These are phyloP conservation scores for Plasmodium knowlesi DNA, from an alignment of 169 alveolate genomes.

Conservation along the genomic window DNA sequence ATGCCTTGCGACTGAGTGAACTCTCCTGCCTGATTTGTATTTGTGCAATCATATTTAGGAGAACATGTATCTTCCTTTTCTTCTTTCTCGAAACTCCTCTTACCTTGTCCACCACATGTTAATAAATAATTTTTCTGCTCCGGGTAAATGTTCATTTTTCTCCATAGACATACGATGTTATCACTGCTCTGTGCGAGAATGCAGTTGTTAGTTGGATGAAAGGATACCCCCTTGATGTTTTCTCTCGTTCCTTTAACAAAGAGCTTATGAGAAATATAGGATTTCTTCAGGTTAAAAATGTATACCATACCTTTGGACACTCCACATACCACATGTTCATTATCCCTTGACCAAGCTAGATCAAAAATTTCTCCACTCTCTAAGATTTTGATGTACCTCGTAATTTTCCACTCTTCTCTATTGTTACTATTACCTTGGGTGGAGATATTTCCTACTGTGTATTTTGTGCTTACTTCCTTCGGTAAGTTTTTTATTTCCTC, in stretches of 20 bases:
- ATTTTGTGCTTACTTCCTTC: not conserved
- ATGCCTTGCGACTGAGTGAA: not conserved
- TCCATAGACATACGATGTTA: conserved; percentile 56
- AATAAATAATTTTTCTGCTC: not conserved
- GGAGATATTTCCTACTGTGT: not conserved
- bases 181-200: conserved; percentile 70
- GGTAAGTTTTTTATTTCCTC: not conserved
- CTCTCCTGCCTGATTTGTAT: not conserved
- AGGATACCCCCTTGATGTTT: conserved; percentile 64
- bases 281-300: conserved; percentile 34
- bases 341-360: conserved; percentile 57
- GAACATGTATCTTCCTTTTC: not conserved
- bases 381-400: conserved; percentile 32
- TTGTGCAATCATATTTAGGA: not conserved
- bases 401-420: conserved; percentile 74
- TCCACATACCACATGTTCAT: conserved; percentile 73
- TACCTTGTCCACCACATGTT: not conserved
- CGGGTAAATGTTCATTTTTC: conserved; percentile 10
- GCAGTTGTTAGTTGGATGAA: conserved; percentile 63
- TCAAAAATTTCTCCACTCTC: conserved; percentile 73
- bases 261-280: conserved; percentile 29
- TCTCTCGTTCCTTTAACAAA: conserved; percentile 68
- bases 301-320: conserved; percentile 48
- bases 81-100: not conserved
- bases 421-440: not conserved